Base-by-base conservation (phyloP, 2,329 filamentous ascomycete genomes). In the Ophiostoma ulmi region DNA sequence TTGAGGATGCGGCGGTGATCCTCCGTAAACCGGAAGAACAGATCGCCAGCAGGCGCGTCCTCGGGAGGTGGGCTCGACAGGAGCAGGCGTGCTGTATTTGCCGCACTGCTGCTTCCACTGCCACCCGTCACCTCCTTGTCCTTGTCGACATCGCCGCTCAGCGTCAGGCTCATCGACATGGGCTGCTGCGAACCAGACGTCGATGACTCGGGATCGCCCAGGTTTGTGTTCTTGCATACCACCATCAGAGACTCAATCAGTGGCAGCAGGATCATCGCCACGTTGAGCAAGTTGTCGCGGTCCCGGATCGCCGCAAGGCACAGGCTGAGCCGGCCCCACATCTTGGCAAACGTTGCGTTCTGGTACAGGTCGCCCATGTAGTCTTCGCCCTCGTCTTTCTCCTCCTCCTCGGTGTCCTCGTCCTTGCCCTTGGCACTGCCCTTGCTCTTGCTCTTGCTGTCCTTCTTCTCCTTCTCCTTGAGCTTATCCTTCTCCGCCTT, bases 171-270 rank as follows among this genome's bases (percentile, higher is more conserved):
- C 70, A 70, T 69, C 26, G 71, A 70, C 68, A 70, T 68, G 48
- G 55, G 38, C 38, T 64, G 70, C 63, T 55, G 41, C 13, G 55
- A 66, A 1, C 31, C 11, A 10, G 68, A 14, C 52, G 20, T 13
- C 5, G 68, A 10, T 52, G 80, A 71, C 78, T 85, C 78, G 76
- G 77, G 78, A 36, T 88, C 91, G 77, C 89, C 90, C 70, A 93
- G 83, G 1, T 93, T 91, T 10, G 93, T 97, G 79, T 98, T 98
- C 84, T 98, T 99, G 86, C 96, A 99, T 38, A 99, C 94, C 69
- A 99, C 95, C 95, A 99, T 99, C 73, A 99, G 84, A 6, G 94
- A 93, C 80, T 99, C 95, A 73, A 99, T 97, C 39, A 99, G 83
- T 39, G 95, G 95, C 48, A 98, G 84, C 36, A 99, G 85, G 74